Percentiles rank a stretch among this genome's conserved stretches.
These are phyloP conservation scores for Entophlyctis luteolus DNA, from an alignment of 192 early-diverging fungal species.

Conservation along the genomic window DNA sequence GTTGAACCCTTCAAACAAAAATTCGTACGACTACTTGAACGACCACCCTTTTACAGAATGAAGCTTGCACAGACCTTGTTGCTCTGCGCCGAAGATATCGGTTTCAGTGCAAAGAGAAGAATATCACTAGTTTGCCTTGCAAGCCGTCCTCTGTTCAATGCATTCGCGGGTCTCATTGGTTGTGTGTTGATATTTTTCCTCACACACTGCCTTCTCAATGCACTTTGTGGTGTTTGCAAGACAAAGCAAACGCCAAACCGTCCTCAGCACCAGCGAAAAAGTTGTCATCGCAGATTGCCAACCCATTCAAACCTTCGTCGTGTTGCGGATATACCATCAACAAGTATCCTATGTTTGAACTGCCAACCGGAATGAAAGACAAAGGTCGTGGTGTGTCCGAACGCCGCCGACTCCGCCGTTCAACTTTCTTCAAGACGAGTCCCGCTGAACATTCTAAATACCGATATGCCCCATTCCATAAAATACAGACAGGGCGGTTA, in stretches of 20 bases:
- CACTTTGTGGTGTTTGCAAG: too few species aligned
- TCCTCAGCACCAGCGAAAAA: neutral
- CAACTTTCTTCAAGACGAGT: too few species aligned
- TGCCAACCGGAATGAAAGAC: slow-evolving; percentile 24
- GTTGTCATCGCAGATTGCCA: neutral
- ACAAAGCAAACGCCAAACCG: neutral
- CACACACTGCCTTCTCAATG: too few species aligned
- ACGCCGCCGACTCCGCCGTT: too few species aligned
- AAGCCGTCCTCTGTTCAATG: slow-evolving; percentile 51
- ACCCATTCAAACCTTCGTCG: slow-evolving; percentile 51
- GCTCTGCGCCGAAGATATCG: slow-evolving; percentile 44
- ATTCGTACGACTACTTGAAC: neutral
- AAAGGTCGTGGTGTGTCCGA: too few species aligned
- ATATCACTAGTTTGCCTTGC: slow-evolving; percentile 47
- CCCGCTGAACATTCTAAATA: too few species aligned
- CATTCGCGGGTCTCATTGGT: slow-evolving; percentile 37
- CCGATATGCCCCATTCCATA: too few species aligned
- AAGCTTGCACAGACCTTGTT: slow-evolving; percentile 53
- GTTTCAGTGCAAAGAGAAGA: slow-evolving; percentile 48
- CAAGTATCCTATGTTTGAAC: slow-evolving; percentile 46
- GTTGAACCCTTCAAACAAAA: too few species aligned
- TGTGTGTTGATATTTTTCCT: too few species aligned
- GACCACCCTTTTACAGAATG: slow-evolving; percentile 33
- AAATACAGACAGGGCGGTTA: too few species aligned
- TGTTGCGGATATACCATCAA: slow-evolving; percentile 53